phyloP scores from a whole-genome alignment of 768 basidiomycete species.

The Polyporus arcularius region DNA sequence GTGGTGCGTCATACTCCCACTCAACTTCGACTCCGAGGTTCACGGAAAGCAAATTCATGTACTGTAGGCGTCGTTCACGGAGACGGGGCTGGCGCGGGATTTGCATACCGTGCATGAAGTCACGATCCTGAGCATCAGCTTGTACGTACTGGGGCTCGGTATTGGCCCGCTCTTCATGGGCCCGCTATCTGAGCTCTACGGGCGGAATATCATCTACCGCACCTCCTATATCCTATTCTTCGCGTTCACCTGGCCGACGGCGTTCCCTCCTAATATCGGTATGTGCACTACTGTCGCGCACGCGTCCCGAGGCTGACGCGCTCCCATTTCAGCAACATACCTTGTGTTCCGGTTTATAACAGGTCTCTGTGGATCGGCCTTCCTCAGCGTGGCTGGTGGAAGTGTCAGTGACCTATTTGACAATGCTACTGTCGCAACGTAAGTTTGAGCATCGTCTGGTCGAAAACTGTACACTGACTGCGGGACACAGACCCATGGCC shows the following conservation, averaged over 20 bases:
- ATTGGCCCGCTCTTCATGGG: conserved; percentile 33
- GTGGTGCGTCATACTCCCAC: conserved; percentile 40
- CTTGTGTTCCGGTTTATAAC: conserved; percentile 62
- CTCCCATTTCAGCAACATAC: conserved; percentile 47
- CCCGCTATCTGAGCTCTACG: conserved; percentile 54
- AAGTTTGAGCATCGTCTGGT: conserved; percentile 24
- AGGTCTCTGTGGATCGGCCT: conserved; percentile 57
- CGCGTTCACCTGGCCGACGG: conserved; percentile 67
- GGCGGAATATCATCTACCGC: conserved; percentile 61
- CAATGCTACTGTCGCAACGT: conserved; percentile 62
- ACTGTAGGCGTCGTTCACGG: conserved; percentile 60
- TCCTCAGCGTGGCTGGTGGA: conserved; percentile 64
- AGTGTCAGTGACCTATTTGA: conserved; percentile 58
- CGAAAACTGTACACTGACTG: conserved; percentile 7
- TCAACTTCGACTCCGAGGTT: not conserved
- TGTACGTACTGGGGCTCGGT: conserved; percentile 45
- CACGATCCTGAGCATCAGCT: conserved; percentile 47
- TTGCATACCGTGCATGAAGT: conserved; percentile 58
- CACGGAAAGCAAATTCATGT: not conserved
- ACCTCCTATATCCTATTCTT: conserved; percentile 63
- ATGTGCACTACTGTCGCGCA: conserved; percentile 20
- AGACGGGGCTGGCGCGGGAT: conserved; percentile 51
- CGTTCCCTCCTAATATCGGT: conserved; percentile 72
- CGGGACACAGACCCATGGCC: conserved; percentile 50
- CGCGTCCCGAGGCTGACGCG: conserved; percentile 1